These are phyloP conservation scores for Teunomyces barrocoloradensis DNA, from an alignment of 805 yeast genomes.

Conservation along the genomic window DNA sequence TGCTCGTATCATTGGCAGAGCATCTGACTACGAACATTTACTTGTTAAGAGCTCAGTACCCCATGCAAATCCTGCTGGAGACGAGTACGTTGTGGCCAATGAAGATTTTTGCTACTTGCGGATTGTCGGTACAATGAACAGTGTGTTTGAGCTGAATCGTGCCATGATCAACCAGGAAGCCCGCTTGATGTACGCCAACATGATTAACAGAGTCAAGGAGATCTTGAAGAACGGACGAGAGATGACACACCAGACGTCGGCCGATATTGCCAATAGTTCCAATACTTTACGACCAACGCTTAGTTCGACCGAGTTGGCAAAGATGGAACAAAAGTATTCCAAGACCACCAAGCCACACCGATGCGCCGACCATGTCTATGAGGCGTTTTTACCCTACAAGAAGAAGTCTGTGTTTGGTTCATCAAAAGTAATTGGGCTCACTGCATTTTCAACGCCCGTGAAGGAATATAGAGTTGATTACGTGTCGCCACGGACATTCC, in stretches of 20 bases:
- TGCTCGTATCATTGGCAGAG: constrained; percentile 38
- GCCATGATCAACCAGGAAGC: constrained; percentile 33
- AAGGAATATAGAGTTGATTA: constrained; percentile 27
- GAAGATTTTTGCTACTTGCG: constrained; percentile 26
- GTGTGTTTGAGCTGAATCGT: constrained; percentile 27
- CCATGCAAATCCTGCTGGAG: constrained; percentile 13
- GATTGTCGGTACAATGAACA: constrained; percentile 22
- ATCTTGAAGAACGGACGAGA: constrained; percentile 25
- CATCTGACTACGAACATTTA: constrained; percentile 26
- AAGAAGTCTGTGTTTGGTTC: constrained; percentile 29
- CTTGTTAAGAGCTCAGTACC: constrained; percentile 14
- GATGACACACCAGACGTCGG: constrained; percentile 4
- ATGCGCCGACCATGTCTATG: constrained; percentile 18
- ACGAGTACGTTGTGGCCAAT: constrained; percentile 31
- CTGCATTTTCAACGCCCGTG: constrained; percentile 32
- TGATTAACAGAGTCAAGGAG: constrained; percentile 28
- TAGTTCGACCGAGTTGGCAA: constrained; percentile 24
- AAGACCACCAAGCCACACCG: constrained; percentile 12
- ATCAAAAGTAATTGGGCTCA: constrained; percentile 30
- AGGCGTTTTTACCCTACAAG: constrained; percentile 28
- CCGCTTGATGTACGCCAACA: constrained; percentile 26
- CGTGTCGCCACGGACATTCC: constrained; percentile 19
- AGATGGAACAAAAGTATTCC: constrained; percentile 28
- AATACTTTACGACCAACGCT: constrained; percentile 14
- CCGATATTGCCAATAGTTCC: not conserved